Base-by-base conservation (phyloP, 2,329 filamentous ascomycete genomes). In the Pochonia chlamydosporia region DNA sequence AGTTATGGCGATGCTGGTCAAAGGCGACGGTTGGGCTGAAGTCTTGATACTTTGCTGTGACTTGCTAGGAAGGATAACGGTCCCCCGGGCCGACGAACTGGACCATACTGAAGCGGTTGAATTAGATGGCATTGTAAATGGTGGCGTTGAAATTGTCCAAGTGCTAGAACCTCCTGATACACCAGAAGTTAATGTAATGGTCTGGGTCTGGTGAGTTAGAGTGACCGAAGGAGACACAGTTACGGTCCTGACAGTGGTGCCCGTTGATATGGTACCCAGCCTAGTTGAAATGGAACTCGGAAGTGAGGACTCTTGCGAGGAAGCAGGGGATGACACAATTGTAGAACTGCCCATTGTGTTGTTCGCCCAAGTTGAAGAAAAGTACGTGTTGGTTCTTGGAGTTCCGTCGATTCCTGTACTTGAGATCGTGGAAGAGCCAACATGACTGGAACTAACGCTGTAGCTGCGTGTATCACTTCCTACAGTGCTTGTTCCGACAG, bases 351-450 rank as follows among this genome's bases (percentile, higher is more conserved):
- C 25, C 3, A 24, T 33, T 16, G 47, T 49, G 14, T 25, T 43
- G 5, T 49, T 49, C 21, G 25, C 11, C 47, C 43, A 49, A 13
- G 30, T 39, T 14, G 47, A 43, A 30, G 47, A 43, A 33, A 46
- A 49, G 23, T 33, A 49, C 2, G 47, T 46, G 23, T 24, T 42
- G 11, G 47, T 49, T 26, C 43, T 46, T 41, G 43, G 43, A 6
- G 26, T 31, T 3, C 47, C 39, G 8, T 49, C 47, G 14, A 13
- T 40, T 13, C 28, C 4, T 23, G 47, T 43, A 14, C 11, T 18
- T n/a, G 31, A 31, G 5, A 37, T 31, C 23, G 9, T 31, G 23
- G 23, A 11, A 41, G 28, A 49, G 43, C 37, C 37, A 21, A 43
- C 13, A 24, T 8, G 21, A 31, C 21, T 21, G 16, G 39, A 39